Evolutionary conservation across 73 alveolate genomes (phyloP).

Genomic region (Paramecium sexaurelia): DNA sequence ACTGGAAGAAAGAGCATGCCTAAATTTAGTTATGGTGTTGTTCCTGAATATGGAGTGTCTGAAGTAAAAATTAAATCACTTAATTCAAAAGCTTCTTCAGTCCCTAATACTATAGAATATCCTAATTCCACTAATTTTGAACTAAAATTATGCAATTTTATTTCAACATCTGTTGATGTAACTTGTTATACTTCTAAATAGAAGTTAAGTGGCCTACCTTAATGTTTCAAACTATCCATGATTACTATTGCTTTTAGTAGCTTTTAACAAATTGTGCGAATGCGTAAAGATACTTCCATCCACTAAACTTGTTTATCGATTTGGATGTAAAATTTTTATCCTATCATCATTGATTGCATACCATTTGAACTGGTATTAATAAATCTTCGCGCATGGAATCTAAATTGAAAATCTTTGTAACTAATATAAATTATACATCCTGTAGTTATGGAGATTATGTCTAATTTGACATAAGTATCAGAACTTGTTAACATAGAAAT

Average conservation of each 20-base stretch:
- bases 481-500: background rate
- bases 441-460: background rate
- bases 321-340: no score
- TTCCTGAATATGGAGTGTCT: background rate
- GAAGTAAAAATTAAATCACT: background rate
- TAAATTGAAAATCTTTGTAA: background rate
- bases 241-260: background rate
- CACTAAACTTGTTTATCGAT: background rate
- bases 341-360: background rate
- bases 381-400: background rate
- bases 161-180: background rate
- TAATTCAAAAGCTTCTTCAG: background rate
- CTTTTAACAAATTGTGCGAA: background rate
- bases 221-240: background rate
- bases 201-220: background rate
- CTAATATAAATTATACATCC: background rate
- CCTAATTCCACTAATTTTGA: background rate
- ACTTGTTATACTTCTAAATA: background rate
- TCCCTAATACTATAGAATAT: background rate
- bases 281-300: background rate
- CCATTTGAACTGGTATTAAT: background rate
- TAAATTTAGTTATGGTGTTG: background rate
- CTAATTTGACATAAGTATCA: background rate
- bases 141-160: background rate
- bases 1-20: background rate